These are phyloP conservation scores for Emiliania huxleyi DNA, from an alignment of 78 protist species.

Conservation along the genomic window DNA sequence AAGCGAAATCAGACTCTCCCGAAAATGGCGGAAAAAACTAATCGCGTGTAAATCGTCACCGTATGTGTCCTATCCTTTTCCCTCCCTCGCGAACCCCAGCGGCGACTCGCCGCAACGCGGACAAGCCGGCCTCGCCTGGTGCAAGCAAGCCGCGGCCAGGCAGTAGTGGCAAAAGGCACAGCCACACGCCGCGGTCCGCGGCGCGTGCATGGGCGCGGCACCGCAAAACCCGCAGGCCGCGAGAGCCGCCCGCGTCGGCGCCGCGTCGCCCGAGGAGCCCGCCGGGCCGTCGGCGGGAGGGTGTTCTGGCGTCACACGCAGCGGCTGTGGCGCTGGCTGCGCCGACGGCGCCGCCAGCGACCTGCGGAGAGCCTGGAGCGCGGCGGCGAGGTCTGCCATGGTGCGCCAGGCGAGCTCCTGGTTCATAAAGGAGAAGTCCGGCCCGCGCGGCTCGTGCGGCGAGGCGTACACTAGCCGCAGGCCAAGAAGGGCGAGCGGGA, in stretches of 20 bases:
- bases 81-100: too few relatives aligned
- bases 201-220: not conserved
- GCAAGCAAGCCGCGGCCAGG: not conserved
- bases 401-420: not conserved
- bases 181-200: not conserved
- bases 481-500: not conserved
- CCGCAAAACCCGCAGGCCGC: not conserved
- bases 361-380: not conserved
- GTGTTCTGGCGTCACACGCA: not conserved
- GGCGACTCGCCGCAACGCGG: not conserved
- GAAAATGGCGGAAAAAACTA: too few relatives aligned
- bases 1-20: too few relatives aligned
- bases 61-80: too few relatives aligned
- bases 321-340: too few relatives aligned
- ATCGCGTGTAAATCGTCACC: too few relatives aligned
- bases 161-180: not conserved
- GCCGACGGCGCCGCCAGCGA: too few relatives aligned
- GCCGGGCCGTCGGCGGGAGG: not conserved
- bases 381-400: not conserved
- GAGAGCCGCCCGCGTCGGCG: not conserved
- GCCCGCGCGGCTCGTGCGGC: not conserved
- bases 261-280: not conserved
- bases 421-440: not conserved
- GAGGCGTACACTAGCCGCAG: not conserved
- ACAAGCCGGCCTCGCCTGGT: not conserved